These are phyloP conservation scores for Ceratocystis eucalypticola DNA, from an alignment of 2,329 filamentous ascomycete genomes.

Conservation along the genomic window DNA sequence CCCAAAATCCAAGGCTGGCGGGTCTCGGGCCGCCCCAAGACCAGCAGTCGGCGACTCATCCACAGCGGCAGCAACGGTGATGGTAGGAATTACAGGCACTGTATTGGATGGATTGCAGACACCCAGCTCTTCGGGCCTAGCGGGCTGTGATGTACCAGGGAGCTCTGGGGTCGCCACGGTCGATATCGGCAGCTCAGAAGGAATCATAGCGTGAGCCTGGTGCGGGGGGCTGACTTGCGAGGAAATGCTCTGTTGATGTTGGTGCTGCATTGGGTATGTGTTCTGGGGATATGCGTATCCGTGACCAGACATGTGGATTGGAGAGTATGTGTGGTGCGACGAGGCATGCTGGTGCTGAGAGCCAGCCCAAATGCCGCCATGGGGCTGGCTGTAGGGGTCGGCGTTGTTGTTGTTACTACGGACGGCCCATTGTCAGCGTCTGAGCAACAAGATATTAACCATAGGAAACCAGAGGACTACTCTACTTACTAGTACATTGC, in stretches of 20 bases:
- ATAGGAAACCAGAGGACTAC: neutral
- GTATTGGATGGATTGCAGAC: neutral
- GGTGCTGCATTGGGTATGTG: neutral
- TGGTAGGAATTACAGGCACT: neutral
- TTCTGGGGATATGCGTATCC: neutral
- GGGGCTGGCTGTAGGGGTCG: neutral
- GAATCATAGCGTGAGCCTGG: neutral
- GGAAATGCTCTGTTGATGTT: neutral
- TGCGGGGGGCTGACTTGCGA: neutral
- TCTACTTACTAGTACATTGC: neutral
- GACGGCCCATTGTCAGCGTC: too few relatives aligned
- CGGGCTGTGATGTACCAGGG: neutral
- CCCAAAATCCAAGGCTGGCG: neutral
- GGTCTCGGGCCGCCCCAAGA: neutral
- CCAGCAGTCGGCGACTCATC: neutral
- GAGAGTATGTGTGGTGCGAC: neutral
- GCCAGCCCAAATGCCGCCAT: neutral
- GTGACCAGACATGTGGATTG: neutral
- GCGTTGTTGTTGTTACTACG: neutral
- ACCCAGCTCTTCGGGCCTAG: neutral
- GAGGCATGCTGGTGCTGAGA: neutral
- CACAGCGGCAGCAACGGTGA: neutral
- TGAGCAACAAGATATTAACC: neutral
- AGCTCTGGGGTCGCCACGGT: neutral
- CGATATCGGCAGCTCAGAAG: neutral